These are phyloP conservation scores for Apiotrichum porosum DNA, from an alignment of 1,284 basidiomycete species.

Conservation along the genomic window DNA sequence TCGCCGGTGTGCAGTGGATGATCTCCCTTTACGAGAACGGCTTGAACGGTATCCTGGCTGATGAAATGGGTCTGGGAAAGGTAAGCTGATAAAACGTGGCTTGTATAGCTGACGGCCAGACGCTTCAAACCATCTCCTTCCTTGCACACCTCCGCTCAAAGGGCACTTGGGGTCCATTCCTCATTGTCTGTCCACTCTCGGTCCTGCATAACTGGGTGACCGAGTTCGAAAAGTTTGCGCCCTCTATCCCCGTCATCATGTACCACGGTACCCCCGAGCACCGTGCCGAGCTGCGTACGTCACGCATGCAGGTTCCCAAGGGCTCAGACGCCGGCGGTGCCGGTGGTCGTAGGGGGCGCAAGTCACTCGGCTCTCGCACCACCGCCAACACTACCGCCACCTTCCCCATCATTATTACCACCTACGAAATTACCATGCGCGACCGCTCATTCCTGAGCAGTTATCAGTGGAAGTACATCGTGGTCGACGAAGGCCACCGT, in stretches of 20 bases:
- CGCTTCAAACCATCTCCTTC: slow-evolving; percentile 88
- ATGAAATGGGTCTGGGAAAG: slow-evolving; percentile 87
- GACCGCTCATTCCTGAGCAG: slow-evolving; percentile 64
- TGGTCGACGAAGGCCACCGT: slow-evolving; percentile 93
- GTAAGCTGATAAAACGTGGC: slow-evolving; percentile 37
- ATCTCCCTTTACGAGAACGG: slow-evolving; percentile 87
- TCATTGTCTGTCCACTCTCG: slow-evolving; percentile 86
- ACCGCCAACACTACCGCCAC: slow-evolving; percentile 32
- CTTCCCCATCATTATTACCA: slow-evolving; percentile 63
- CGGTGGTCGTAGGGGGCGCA: slow-evolving; percentile 9
- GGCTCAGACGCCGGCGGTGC: slow-evolving; percentile 23
- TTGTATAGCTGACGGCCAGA: slow-evolving; percentile 52
- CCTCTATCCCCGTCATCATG: slow-evolving; percentile 62
- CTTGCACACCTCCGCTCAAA: slow-evolving; percentile 79
- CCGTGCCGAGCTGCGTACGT: slow-evolving; percentile 67
- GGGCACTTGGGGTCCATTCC: slow-evolving; percentile 69
- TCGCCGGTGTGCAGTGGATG: slow-evolving; percentile 97
- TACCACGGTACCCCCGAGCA: slow-evolving; percentile 81
- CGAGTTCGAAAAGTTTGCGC: slow-evolving; percentile 81
- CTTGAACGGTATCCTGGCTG: slow-evolving; percentile 81
- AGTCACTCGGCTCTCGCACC: slow-evolving; percentile 3
- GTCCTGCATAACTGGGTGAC: slow-evolving; percentile 88
- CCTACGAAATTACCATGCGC: slow-evolving; percentile 88
- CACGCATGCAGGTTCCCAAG: slow-evolving; percentile 42
- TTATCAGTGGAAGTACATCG: slow-evolving; percentile 85